Evolutionary conservation across 345 rosid genomes (phyloP).

Genomic region (Linum usitatissimum): DNA sequence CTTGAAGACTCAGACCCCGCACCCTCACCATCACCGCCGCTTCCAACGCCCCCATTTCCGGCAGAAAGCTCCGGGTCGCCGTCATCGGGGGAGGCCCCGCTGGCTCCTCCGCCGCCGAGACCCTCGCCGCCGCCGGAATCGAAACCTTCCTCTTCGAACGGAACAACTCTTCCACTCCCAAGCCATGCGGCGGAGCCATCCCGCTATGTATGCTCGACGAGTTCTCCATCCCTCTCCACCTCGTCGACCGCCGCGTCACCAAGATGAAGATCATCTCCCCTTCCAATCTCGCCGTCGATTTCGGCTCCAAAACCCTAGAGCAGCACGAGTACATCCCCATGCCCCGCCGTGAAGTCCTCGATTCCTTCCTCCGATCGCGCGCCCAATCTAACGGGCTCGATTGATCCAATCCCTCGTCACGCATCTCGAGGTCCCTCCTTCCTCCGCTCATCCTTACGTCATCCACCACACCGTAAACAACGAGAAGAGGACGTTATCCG

Average conservation of each 20-base stretch:
- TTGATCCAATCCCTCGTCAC: conserved; percentile 43
- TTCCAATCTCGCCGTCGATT: conserved; percentile 50
- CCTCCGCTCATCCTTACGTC: conserved; percentile 32
- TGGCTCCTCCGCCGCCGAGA: conserved; percentile 54
- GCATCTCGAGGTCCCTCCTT: conserved; percentile 35
- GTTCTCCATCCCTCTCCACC: conserved; percentile 45
- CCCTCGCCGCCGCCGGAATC: conserved; percentile 41
- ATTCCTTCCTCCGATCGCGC: conserved; percentile 53
- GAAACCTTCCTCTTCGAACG: conserved; percentile 65
- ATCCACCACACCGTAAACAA: conserved; percentile 36
- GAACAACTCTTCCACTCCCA: conserved; percentile 38
- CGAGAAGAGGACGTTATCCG: conserved; percentile 27
- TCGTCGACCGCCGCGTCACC: conserved; percentile 59
- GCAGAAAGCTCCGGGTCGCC: conserved; percentile 46
- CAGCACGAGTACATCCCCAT: conserved; percentile 54
- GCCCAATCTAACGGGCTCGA: conserved; percentile 43
- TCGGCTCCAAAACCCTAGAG: conserved; percentile 43
- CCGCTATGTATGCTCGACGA: conserved; percentile 67
- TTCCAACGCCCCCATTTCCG: conserved; percentile 17
- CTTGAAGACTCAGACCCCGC: background rate
- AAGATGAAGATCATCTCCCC: conserved; percentile 63
- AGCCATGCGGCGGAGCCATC: conserved; percentile 72
- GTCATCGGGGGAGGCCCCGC: conserved; percentile 59
- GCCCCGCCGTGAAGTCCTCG: conserved; percentile 68
- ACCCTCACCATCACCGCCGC: conserved; percentile 18